These are phyloP conservation scores for Wallacemonas collosoma DNA, from an alignment of 208 protist genomes.

Conservation along the genomic window DNA sequence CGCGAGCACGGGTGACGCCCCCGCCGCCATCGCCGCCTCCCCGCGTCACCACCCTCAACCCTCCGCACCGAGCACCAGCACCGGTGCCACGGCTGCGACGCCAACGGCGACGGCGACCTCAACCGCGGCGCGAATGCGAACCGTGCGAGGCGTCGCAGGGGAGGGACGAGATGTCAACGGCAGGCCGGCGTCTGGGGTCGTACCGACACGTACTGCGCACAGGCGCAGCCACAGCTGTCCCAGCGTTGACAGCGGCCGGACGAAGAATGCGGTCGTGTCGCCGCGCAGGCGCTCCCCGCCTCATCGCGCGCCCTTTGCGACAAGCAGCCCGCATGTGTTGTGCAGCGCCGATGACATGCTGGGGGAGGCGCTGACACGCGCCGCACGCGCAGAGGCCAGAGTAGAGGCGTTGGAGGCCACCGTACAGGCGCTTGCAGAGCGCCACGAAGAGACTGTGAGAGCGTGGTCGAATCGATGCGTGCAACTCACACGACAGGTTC, in stretches of 20 bases:
- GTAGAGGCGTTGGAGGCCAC: slow-evolving; percentile 34
- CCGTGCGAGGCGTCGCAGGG: no score
- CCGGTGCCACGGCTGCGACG: neutral
- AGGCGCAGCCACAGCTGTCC: no score
- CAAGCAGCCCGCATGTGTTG: no score
- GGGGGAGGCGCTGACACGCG: slow-evolving; percentile 21
- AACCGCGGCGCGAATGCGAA: no score
- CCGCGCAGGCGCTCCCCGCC: no score
- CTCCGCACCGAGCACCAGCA: neutral
- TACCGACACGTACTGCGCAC: no score
- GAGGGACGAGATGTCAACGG: no score
- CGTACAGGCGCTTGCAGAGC: slow-evolving; percentile 18
- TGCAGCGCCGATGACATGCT: slow-evolving; percentile 6
- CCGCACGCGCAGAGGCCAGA: slow-evolving; percentile 30
- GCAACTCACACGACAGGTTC: slow-evolving; percentile 29
- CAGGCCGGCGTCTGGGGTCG: no score
- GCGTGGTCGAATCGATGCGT: slow-evolving; percentile 24
- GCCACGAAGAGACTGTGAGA: slow-evolving; percentile 20
- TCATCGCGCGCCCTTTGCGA: no score
- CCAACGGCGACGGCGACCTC: neutral
- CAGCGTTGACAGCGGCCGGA: no score
- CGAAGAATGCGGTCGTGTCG: no score
- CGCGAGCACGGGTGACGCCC: no score
- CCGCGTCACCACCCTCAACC: neutral
- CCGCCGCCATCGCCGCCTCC: neutral